phyloP scores from a whole-genome alignment of 306 rosid species.

The Cucumis melo region DNA sequence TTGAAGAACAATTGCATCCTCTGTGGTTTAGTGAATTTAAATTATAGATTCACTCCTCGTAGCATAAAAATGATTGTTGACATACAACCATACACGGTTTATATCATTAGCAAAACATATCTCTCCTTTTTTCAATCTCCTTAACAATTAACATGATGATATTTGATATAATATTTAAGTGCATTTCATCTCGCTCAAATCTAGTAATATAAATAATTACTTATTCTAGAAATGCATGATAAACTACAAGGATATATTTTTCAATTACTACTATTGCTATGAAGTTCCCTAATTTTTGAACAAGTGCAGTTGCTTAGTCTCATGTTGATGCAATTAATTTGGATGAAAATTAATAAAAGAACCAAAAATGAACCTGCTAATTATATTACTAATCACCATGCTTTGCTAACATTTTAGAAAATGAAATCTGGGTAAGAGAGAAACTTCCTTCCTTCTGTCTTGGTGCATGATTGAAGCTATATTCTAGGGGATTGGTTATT shows the following conservation, averaged over 20 bases:
- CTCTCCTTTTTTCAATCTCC: not conserved
- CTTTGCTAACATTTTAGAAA: not conserved
- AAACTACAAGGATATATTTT: not conserved
- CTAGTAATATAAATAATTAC: not conserved
- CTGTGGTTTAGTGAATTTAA: not conserved
- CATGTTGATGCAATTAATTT: not conserved
- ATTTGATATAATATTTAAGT: not conserved
- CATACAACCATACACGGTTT: not conserved
- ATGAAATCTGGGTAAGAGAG: not conserved
- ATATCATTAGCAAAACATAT: not conserved
- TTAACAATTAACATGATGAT: not conserved
- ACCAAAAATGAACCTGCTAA: not conserved
- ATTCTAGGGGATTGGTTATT: not conserved
- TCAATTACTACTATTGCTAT: not conserved
- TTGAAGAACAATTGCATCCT: not conserved
- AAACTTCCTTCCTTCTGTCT: not conserved
- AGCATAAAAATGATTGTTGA: not conserved
- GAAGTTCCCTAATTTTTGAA: not conserved
- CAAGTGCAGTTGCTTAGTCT: not conserved
- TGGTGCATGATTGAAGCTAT: not conserved
- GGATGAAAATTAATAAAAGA: slow-evolving; percentile 1
- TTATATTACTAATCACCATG: not conserved
- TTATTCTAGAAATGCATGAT: not conserved
- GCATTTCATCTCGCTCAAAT: not conserved
- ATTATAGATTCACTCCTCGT: not conserved